Evolutionary conservation across 2,329 filamentous ascomycete species (phyloP), one percentile per base, ranked within the genome.

Genomic region (Lasiodiplodia hormozganensis): DNA sequence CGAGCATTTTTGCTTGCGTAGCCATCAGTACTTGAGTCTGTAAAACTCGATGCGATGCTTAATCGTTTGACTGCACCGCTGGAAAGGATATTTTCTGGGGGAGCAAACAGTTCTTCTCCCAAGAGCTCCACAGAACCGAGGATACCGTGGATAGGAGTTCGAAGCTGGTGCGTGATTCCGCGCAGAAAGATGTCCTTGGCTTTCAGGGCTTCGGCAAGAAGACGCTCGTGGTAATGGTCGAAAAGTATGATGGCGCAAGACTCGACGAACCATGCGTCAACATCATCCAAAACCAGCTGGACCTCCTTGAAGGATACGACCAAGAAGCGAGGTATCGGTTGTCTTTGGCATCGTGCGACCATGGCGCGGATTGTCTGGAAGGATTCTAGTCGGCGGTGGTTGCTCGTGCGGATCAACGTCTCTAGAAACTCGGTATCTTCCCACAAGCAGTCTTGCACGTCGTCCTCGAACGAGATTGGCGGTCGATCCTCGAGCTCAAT

Each of bases 121-220:
- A 84, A 73, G 0, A 85, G 71, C 18, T 85, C 79, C 4, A 76
- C 76, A 1, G 78, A 80, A 7, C 78, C 78, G 6, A 85, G 75
- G 2, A 85, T 82, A 0, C 83, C 83, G 40, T 85, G 83, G 4
- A 85, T 83, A 0, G 83, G 83, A 0, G 83, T 85, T 47, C 83
- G 77, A 0, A 85, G 78, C 43, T 84, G 81, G 65, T 85, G 83
- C 0, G 82, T 83, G 10, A 85, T 79, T 0, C 82, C 81, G 4
- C 83, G 76, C 0, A 85, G 73, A 67, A 85, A 85, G 3, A 73
- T 78, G 1, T 84, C 82, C 65, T 84, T 84, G 0, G 81, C 81
- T 14, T 73, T 72, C 68, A 83, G 76, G 0, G 80, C 82, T 69
- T 85, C 82, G 28, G 76, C 71, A 0, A 84, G 70, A 12, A 78